Base-by-base conservation (phyloP, 495 filamentous ascomycete genomes). In the Talaromyces proteolyticus region DNA sequence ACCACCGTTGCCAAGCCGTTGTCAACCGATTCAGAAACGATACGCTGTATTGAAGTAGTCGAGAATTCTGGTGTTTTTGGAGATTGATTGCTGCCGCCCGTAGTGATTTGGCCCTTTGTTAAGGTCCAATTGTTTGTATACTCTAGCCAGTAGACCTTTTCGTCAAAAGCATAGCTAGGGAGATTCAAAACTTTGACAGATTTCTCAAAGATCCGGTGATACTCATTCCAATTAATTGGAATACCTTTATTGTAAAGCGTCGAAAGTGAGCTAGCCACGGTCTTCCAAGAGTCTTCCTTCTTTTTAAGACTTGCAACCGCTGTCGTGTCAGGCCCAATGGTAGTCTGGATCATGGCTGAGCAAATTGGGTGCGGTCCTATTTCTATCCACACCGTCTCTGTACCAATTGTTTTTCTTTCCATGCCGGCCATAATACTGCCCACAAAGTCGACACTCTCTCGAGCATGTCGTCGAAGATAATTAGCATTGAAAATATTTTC, bases 61-160 rank as follows among this genome's bases (percentile, higher is more conserved):
- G 60, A 72, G 26, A 78, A 72, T 0, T 76, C 59, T n/a, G 74
- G 65, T 14, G 60, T 58, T 8, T 61, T 61, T 11, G 62, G 44
- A 5, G 60, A 14, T 66, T 57, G 16, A 58, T 57, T 14, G 38
- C 6, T 26, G 68, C 54, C 3, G 62, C 53, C 3, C 64, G 46
- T 1, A 42, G 29, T 51, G 61, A 58, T 25, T 51, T 43, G 0
- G 66, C 72, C 72, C 55, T 76, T 78, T 11, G 56, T 54, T n/a
- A 80, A 57, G 19, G 58, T 73, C 63, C 73, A 80, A 54, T 78
- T 69, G 51, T 86, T 81, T 11, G 70, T 74, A 63, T 91, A 91
- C 12, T 82, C 74, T 18, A 91, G 78, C 89, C 89, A 93, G 65
- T 90, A 89, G 55, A 85, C 82, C 72, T 89, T 91, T 24, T 82